These are phyloP conservation scores for Alternaria triticina DNA, from an alignment of 2,329 filamentous ascomycete genomes.

Conservation along the genomic window DNA sequence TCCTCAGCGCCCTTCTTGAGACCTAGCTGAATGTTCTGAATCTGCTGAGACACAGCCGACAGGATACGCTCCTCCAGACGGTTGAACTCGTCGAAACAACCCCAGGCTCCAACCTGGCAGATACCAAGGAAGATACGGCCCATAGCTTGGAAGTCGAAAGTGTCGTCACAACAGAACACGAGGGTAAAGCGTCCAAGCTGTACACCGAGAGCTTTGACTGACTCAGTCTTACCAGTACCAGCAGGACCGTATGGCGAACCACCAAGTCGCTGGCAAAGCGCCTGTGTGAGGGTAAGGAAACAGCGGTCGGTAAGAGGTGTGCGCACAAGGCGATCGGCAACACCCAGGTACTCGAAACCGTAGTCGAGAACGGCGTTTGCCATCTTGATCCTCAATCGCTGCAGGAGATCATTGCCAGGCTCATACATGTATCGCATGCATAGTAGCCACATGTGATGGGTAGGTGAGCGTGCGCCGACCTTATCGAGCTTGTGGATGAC, in stretches of 20 bases:
- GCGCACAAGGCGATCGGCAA: slow-evolving; percentile 92
- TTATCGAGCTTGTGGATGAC: slow-evolving; percentile 85
- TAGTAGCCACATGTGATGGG: slow-evolving; percentile 89
- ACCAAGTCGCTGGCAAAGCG: slow-evolving; percentile 90
- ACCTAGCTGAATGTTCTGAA: slow-evolving; percentile 98
- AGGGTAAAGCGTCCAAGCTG: slow-evolving; percentile 97
- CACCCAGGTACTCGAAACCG: slow-evolving; percentile 96
- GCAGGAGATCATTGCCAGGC: slow-evolving; percentile 77
- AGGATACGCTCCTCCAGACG: slow-evolving; percentile 96
- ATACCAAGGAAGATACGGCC: slow-evolving; percentile 99
- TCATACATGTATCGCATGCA: slow-evolving; percentile 97
- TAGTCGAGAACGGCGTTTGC: slow-evolving; percentile 95
- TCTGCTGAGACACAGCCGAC: slow-evolving; percentile 97
- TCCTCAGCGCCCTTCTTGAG: slow-evolving; percentile 84
- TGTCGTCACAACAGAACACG: slow-evolving; percentile 99
- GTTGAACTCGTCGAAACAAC: slow-evolving; percentile 99
- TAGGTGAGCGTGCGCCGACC: slow-evolving; percentile 73
- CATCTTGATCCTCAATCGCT: slow-evolving; percentile 91
- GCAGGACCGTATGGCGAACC: slow-evolving; percentile 97
- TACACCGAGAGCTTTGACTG: slow-evolving; percentile 95
- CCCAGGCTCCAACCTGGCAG: slow-evolving; percentile 98
- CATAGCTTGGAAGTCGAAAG: slow-evolving; percentile 99
- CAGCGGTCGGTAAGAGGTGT: slow-evolving; percentile 97
- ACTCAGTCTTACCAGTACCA: slow-evolving; percentile 98
- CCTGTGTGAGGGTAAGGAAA: slow-evolving; percentile 97